A percentile compares a stretch with the other conserved stretches of the same genome.
phyloP scores from a whole-genome alignment of 1,139 yeast species.

The Saccharomyces uvarum region DNA sequence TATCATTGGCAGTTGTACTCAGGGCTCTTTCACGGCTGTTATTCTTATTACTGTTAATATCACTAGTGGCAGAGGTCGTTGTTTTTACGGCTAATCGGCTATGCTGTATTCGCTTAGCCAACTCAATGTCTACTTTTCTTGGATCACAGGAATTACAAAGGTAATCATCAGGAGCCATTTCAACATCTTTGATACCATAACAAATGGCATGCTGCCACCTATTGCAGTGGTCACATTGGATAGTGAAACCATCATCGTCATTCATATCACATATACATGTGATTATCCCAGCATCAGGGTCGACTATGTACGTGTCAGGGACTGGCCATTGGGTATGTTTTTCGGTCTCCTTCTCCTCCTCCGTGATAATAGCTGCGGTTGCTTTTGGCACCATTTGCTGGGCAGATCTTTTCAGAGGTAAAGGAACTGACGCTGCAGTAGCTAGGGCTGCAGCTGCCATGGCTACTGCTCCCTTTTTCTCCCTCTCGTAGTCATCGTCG shows the following conservation, averaged over 20 bases:
- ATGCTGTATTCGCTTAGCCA: slow-evolving; percentile 45
- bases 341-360: slow-evolving; percentile 9
- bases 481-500: slow-evolving; percentile 1
- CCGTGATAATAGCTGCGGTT: slow-evolving; percentile 6
- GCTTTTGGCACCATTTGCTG: not conserved
- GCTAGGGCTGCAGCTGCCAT: slow-evolving; percentile 28
- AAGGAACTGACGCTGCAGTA: slow-evolving; percentile 24
- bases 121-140: slow-evolving; percentile 46
- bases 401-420: slow-evolving; percentile 15
- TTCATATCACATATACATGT: slow-evolving; percentile 85
- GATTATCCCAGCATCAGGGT: slow-evolving; percentile 74
- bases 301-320: slow-evolving; percentile 48
- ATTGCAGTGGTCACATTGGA: slow-evolving; percentile 85
- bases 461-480: slow-evolving; percentile 9
- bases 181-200: slow-evolving; percentile 66
- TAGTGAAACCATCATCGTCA: slow-evolving; percentile 92
- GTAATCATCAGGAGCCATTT: slow-evolving; percentile 76
- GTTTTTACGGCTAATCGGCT: slow-evolving; percentile 30
- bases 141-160: slow-evolving; percentile 74
- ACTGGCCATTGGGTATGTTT: slow-evolving; percentile 21
- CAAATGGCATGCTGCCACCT: slow-evolving; percentile 94
- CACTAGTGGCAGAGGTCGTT: slow-evolving; percentile 9
- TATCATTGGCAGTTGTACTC: slow-evolving; percentile 2
- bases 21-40: slow-evolving; percentile 16
- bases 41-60: slow-evolving; percentile 9